Percentiles rank a stretch among this genome's conserved stretches.
Evolutionary conservation across 1,139 yeast species (phyloP).

Genomic region (Insectozyma bohioensis): DNA sequence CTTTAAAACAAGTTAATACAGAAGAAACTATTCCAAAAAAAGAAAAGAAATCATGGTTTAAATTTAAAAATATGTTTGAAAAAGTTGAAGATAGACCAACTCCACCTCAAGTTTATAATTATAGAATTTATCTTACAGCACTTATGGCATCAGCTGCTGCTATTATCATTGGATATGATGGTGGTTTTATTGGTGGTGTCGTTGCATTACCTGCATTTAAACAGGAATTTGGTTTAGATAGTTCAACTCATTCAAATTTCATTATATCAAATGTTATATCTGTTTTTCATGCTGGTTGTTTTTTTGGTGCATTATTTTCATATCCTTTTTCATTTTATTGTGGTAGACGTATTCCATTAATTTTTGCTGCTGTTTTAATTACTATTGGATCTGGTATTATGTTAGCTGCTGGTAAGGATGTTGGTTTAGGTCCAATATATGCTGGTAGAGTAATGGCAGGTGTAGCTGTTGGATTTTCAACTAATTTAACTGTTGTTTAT

Average conservation of each 20-base stretch:
- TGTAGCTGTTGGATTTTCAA: conserved; percentile 40
- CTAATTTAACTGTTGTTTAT: conserved; percentile 43
- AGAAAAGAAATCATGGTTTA: conserved; percentile 6
- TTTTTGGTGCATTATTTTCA: conserved; percentile 43
- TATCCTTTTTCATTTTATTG: conserved; percentile 38
- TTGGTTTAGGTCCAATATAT: conserved; percentile 41
- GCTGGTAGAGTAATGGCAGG: conserved; percentile 45
- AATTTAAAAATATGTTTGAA: conserved; percentile 29
- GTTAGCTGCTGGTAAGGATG: conserved; percentile 32
- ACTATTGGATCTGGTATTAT: conserved; percentile 41
- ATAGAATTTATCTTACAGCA: conserved; percentile 36
- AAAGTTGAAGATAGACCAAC: conserved; percentile 41
- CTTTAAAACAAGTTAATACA: not conserved
- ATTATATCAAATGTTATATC: conserved; percentile 39
- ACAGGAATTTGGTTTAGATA: conserved; percentile 35
- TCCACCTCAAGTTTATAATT: conserved; percentile 39
- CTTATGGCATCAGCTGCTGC: conserved; percentile 42
- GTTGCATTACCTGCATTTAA: conserved; percentile 38
- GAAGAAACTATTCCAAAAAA: no score
- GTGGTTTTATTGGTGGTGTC: conserved; percentile 46
- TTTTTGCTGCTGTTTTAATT: conserved; percentile 33
- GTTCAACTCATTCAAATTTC: conserved; percentile 21
- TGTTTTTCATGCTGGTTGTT: conserved; percentile 46
- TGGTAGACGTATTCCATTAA: conserved; percentile 37
- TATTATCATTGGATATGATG: conserved; percentile 42